phyloP scores from a whole-genome alignment of 2,329 filamentous ascomycete species.

The Microdochium nivale region DNA sequence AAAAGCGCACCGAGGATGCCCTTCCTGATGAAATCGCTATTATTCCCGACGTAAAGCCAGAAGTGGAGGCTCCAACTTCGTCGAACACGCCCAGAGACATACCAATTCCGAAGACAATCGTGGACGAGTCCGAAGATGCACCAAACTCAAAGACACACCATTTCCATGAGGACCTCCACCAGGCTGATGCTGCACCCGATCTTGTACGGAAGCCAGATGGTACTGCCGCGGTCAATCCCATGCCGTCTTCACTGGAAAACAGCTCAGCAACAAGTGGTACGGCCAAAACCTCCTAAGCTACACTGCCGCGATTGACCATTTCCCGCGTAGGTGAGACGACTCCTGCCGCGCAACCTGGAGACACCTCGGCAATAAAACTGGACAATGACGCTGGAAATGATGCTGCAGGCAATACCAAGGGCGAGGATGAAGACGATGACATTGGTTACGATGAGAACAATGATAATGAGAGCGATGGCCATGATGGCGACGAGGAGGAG shows the following conservation, averaged over 20 bases:
- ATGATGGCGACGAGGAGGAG: slow-evolving; percentile 15
- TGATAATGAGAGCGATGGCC: background rate
- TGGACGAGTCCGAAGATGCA: slow-evolving; percentile 41
- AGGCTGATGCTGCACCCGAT: slow-evolving; percentile 45
- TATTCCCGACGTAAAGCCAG: slow-evolving; percentile 21
- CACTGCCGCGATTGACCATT: slow-evolving; percentile 24
- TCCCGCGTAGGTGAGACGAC: slow-evolving; percentile 22
- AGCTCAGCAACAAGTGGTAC: slow-evolving; percentile 23
- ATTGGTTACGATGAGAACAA: background rate
- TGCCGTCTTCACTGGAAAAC: slow-evolving; percentile 16
- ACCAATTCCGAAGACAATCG: slow-evolving; percentile 41
- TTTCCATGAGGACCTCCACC: slow-evolving; percentile 35
- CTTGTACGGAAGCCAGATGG: slow-evolving; percentile 33
- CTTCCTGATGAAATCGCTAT: slow-evolving; percentile 52
- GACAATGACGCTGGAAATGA: background rate
- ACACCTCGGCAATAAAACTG: background rate
- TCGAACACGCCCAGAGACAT: slow-evolving; percentile 24
- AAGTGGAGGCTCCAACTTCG: slow-evolving; percentile 15
- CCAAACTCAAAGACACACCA: slow-evolving; percentile 33
- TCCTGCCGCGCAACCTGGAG: background rate
- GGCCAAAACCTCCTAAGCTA: slow-evolving; percentile 24
- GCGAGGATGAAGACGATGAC: background rate
- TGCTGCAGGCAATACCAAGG: background rate
- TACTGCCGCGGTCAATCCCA: slow-evolving; percentile 19
- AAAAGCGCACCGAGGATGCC: slow-evolving; percentile 47